Conservation (phyloP, 805 yeast species). For the Candida coleopterorum region DNA sequence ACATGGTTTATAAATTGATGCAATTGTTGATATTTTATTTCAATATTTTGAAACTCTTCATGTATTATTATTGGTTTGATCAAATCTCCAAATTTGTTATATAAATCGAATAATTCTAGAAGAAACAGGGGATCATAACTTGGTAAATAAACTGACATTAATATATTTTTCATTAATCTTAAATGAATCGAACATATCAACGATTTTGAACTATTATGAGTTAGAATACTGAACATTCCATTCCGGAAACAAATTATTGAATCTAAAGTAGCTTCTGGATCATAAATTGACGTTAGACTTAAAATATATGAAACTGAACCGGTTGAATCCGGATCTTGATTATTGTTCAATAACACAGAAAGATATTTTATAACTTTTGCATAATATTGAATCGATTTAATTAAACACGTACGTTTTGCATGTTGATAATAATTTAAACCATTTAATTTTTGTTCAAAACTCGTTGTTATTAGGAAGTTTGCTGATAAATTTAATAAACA, state of each 20-base stretch:
- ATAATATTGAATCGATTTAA: slow-evolving; percentile 32
- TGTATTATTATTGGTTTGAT: background rate
- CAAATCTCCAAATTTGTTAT: slow-evolving; percentile 20
- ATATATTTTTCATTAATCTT: slow-evolving; percentile 30
- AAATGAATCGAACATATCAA: slow-evolving; percentile 28
- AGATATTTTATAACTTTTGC: slow-evolving; percentile 32
- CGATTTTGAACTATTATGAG: slow-evolving; percentile 19
- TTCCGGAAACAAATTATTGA: slow-evolving; percentile 36
- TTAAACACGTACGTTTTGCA: slow-evolving; percentile 14
- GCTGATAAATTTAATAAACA: slow-evolving; percentile 36
- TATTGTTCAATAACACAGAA: slow-evolving; percentile 22
- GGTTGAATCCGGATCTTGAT: slow-evolving; percentile 26
- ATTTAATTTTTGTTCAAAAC: slow-evolving; percentile 5
- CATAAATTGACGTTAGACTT: slow-evolving; percentile 38
- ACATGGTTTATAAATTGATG: slow-evolving; percentile 20
- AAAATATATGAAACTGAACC: slow-evolving; percentile 33
- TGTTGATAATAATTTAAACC: background rate
- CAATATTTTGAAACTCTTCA: background rate
- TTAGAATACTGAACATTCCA: slow-evolving; percentile 34
- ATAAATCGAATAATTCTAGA: slow-evolving; percentile 21
- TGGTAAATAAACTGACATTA: slow-evolving; percentile 31
- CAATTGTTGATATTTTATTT: slow-evolving; percentile 23
- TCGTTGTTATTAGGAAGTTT: slow-evolving; percentile 31
- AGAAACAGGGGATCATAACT: slow-evolving; percentile 30
- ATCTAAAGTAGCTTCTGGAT: slow-evolving; percentile 36